Conservation (phyloP, 2,329 filamentous ascomycete genomes). For the Tolypocladium album region DNA sequence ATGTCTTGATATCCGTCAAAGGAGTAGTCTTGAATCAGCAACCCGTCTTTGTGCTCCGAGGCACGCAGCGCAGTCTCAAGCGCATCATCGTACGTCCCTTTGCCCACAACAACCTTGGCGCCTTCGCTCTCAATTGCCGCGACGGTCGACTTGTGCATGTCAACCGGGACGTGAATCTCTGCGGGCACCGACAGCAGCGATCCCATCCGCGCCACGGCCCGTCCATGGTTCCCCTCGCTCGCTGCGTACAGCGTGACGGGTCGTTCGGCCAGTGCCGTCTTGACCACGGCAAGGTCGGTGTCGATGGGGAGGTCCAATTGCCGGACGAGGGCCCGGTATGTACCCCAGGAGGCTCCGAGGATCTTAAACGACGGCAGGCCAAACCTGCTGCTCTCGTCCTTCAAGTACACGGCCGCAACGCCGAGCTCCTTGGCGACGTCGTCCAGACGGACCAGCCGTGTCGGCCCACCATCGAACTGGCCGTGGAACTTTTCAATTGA, state of each 20-base stretch:
- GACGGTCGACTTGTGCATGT: slow-evolving; percentile 43
- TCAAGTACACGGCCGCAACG: slow-evolving; percentile 49
- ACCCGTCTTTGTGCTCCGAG: slow-evolving; percentile 24
- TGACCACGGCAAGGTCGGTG: slow-evolving; percentile 31
- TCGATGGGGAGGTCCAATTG: slow-evolving; percentile 31
- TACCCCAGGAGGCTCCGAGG: slow-evolving; percentile 66
- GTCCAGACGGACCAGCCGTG: slow-evolving; percentile 39
- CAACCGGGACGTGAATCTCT: slow-evolving; percentile 51
- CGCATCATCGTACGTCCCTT: slow-evolving; percentile 54
- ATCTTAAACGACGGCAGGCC: slow-evolving; percentile 70
- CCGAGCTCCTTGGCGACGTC: slow-evolving; percentile 46
- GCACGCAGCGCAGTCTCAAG: slow-evolving; percentile 37
- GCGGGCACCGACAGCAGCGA: slow-evolving; percentile 42
- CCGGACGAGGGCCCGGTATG: slow-evolving; percentile 43
- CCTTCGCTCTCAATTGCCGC: slow-evolving; percentile 50
- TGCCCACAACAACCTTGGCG: slow-evolving; percentile 42
- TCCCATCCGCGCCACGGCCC: slow-evolving; percentile 61
- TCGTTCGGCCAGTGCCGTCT: slow-evolving; percentile 14
- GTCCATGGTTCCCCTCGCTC: slow-evolving; percentile 69
- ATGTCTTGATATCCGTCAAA: slow-evolving; percentile 57
- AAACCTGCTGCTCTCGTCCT: slow-evolving; percentile 60
- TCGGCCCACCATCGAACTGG: slow-evolving; percentile 31
- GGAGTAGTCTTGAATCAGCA: slow-evolving; percentile 60
- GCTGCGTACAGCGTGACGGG: slow-evolving; percentile 45
- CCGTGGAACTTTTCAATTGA: slow-evolving; percentile 7